These are phyloP conservation scores for Hepatocystis sp. DNA, from an alignment of 169 alveolate genomes.

Conservation along the genomic window DNA sequence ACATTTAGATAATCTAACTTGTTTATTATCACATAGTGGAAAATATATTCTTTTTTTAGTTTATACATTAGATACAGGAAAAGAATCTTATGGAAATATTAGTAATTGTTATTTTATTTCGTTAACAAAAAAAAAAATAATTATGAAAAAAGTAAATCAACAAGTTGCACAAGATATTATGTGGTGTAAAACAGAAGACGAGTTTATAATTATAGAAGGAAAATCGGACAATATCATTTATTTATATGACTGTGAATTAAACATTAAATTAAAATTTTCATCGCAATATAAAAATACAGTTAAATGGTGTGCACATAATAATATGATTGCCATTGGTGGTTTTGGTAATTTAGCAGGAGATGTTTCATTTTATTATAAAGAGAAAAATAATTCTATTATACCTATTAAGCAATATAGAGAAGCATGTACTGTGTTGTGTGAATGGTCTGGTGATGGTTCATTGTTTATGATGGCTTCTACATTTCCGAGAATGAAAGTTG, in stretches of 20 bases:
- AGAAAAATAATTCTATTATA: conserved; percentile 71
- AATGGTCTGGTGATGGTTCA: conserved; percentile 85
- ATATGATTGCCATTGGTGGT: conserved; percentile 85
- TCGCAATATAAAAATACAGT: conserved; percentile 83
- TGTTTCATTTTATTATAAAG: conserved; percentile 79
- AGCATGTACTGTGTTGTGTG: conserved; percentile 86
- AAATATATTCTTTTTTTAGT: conserved; percentile 35
- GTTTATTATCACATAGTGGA: conserved; percentile 34
- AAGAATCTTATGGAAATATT: conserved; percentile 37
- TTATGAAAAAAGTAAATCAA: conserved; percentile 73
- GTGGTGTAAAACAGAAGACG: conserved; percentile 82
- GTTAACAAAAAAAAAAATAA: conserved; percentile 8
- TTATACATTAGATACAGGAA: conserved; percentile 34
- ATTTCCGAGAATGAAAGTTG: conserved; percentile 87
- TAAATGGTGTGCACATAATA: conserved; percentile 85
- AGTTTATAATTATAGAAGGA: conserved; percentile 83
- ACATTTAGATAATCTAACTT: conserved; percentile 11
- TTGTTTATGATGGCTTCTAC: conserved; percentile 85
- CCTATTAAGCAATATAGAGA: conserved; percentile 77
- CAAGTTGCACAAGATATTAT: conserved; percentile 84
- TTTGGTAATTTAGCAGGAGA: conserved; percentile 87
- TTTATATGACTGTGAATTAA: conserved; percentile 77
- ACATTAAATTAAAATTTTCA: conserved; percentile 74
- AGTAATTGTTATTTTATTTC: conserved; percentile 66
- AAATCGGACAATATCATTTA: conserved; percentile 82